These are phyloP conservation scores for Ambrosia hybrid DNA, from an alignment of 140 eudicot genomes.

Conservation along the genomic window DNA sequence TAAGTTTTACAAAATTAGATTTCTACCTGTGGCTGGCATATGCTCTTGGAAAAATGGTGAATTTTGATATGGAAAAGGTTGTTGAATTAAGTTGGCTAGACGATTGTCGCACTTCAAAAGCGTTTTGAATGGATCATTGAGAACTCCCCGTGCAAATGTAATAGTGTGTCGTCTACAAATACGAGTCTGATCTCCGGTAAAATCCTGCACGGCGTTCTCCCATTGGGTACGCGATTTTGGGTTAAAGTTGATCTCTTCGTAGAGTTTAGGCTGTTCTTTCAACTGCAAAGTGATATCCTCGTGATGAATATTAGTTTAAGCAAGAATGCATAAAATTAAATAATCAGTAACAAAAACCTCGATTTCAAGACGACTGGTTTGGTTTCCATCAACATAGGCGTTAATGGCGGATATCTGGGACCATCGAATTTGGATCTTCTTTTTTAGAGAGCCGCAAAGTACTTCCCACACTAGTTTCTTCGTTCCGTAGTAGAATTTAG, in stretches of 20 bases:
- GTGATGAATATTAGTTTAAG: neutral
- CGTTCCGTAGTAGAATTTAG: slow-evolving; percentile 2
- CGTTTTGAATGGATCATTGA: neutral
- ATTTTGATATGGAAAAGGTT: neutral
- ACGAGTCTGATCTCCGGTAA: neutral
- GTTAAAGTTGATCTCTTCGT: neutral
- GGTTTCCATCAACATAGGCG: neutral
- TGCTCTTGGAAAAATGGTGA: neutral
- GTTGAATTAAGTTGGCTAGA: neutral
- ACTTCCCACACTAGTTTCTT: slow-evolving; percentile 4
- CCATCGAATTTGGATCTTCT: neutral
- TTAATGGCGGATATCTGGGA: neutral
- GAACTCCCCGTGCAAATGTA: neutral
- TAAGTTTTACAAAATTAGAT: neutral
- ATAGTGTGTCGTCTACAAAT: neutral
- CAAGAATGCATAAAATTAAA: neutral
- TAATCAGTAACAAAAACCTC: neutral
- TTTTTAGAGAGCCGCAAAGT: neutral
- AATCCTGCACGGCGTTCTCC: neutral
- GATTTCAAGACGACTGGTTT: neutral
- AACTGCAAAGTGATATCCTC: neutral
- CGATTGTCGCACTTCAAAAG: neutral
- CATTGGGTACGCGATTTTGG: neutral
- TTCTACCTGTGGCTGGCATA: neutral
- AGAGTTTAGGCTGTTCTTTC: neutral